Evolutionary conservation across 768 basidiomycete species (phyloP).

Genomic region (Russula sp.): DNA sequence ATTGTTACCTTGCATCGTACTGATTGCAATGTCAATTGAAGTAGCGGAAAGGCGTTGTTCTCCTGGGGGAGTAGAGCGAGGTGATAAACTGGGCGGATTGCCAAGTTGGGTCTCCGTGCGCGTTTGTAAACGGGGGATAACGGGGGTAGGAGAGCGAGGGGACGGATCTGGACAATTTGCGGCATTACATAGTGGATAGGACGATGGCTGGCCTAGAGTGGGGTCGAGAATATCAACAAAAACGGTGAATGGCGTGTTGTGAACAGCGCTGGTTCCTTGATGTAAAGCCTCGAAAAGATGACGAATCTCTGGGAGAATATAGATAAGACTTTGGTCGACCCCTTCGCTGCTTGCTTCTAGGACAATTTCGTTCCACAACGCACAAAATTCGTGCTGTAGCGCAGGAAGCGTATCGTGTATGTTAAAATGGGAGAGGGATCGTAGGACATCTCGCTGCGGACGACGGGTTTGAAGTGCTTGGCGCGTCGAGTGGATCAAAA

Average conservation of each 20-base stretch:
- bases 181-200: neutral
- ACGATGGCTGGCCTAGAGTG: neutral
- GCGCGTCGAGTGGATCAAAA: neutral
- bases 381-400: neutral
- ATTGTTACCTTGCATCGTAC: no score
- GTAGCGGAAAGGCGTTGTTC: no score
- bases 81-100: no score
- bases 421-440: neutral
- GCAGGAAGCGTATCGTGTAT: neutral
- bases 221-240: neutral
- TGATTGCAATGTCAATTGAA: no score
- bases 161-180: neutral
- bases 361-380: slow-evolving; percentile 2
- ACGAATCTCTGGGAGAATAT: neutral
- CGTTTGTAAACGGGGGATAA: no score
- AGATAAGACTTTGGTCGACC: neutral
- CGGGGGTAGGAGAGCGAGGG: no score
- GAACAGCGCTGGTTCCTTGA: neutral
- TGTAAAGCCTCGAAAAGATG: neutral
- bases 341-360: neutral
- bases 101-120: no score
- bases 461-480: neutral
- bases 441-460: neutral
- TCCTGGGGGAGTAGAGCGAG: no score
- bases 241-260: neutral